Base-by-base conservation (phyloP, 768 basidiomycete genomes). In the Russula dissimulans region DNA sequence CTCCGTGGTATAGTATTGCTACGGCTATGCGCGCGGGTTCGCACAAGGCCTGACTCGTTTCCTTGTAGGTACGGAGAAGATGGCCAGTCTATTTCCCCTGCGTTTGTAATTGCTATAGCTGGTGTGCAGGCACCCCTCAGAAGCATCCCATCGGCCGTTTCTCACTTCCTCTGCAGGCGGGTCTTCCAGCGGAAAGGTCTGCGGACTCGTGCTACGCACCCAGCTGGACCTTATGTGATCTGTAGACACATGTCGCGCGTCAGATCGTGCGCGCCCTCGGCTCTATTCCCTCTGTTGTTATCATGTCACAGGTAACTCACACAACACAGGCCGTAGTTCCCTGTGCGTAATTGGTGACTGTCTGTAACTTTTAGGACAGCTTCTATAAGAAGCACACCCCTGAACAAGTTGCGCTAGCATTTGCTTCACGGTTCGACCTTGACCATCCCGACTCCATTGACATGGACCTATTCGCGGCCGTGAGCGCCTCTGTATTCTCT, bases 391-490 rank as follows among this genome's bases (percentile, higher is more conserved):
- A 74, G 48, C 89, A 92, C 67, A 80, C 79, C 4, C 79, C 81
- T 2, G 91, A 95, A 66, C 87, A 98, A 72, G 77, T 92, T 18
- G 79, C 76, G 6, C 77, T 89, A n/a, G 95, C 95, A 0, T 87
- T 92, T 70, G 80, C 82, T 17, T 95, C 86, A 67, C 74, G 81
- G 53, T 79, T 86, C 61, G 91, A 95, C 68, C 88, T 95, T 64
- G 95, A 99, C 68, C 91, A 94, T 66, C 95, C 95, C 11, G 84
- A 90, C 71, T 86, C 94, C 4, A 87, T 98, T 52, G 95, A 99
- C 72, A 89, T 93, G 81, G 81, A 84, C 2, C 74, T 91, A 70
- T 94, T 97, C 66, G 85, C 87, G 50, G 73, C 83, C 51, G 90
- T 93, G 69, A 60, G 84, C 76, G 39, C 31, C 41, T 52, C 17